phyloP scores from a whole-genome alignment of 768 basidiomycete species.

The Kwoniella mangroviensis region DNA sequence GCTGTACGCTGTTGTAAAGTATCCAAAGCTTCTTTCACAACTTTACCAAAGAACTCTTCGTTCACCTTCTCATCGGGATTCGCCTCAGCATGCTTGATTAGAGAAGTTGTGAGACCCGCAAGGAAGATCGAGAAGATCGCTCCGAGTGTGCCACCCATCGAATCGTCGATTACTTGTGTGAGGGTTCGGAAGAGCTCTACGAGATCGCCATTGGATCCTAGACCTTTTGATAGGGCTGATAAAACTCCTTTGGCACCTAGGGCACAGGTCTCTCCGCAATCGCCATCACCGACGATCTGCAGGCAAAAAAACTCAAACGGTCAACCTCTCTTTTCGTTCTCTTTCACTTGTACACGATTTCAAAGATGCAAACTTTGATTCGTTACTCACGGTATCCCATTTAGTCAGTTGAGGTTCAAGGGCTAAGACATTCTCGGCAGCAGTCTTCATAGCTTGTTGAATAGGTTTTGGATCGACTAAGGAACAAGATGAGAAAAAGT shows the following conservation, averaged over 20 bases:
- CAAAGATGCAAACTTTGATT: too few species aligned
- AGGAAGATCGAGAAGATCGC: conserved; percentile 56
- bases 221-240: conserved; percentile 34
- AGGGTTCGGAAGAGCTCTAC: conserved; percentile 49
- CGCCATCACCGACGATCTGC: conserved; percentile 56
- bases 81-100: conserved; percentile 32
- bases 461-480: conserved; percentile 27
- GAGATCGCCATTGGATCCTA: conserved; percentile 50
- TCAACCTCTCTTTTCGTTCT: too few species aligned
- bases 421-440: conserved; percentile 45
- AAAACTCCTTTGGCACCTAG: conserved; percentile 51
- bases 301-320: background rate
- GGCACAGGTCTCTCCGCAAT: conserved; percentile 55
- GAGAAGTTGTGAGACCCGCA: conserved; percentile 48
- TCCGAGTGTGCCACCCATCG: conserved; percentile 54
- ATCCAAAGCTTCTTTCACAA: conserved; percentile 40
- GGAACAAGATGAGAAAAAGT: background rate
- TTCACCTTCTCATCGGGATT: conserved; percentile 17
- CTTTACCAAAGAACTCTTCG: conserved; percentile 41
- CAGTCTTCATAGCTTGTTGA: conserved; percentile 42
- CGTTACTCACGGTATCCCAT: conserved; percentile 52
- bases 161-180: conserved; percentile 54
- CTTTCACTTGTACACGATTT: too few species aligned
- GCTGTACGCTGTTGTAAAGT: conserved; percentile 52
- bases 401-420: conserved; percentile 50